Percentiles rank a stretch among this genome's conserved stretches.
Evolutionary conservation across 768 basidiomycete species (phyloP).

Genomic region (Mycena sanguinolenta): DNA sequence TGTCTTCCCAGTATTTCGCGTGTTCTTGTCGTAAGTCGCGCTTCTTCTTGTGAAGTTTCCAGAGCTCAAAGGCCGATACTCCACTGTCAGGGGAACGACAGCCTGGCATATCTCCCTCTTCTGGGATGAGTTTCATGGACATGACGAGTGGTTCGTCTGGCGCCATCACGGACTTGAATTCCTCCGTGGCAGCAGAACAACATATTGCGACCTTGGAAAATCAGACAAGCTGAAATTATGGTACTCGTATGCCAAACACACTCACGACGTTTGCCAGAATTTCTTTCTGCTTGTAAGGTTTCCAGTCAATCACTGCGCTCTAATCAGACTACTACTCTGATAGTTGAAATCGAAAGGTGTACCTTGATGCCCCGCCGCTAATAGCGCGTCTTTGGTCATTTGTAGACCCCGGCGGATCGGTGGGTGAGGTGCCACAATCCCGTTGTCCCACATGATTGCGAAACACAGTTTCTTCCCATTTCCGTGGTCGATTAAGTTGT

Average conservation of each 20-base stretch:
- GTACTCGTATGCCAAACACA: not conserved
- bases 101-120: conserved; percentile 62
- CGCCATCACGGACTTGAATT: conserved; percentile 55
- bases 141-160: conserved; percentile 68
- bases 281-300: conserved; percentile 65
- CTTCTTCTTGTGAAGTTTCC: conserved; percentile 73
- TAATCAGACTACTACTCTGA: not conserved
- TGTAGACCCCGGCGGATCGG: conserved; percentile 74
- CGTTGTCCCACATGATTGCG: conserved; percentile 78
- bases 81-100: conserved; percentile 60
- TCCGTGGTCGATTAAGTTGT: conserved; percentile 68
- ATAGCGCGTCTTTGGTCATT: conserved; percentile 66
- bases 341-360: conserved; percentile 20
- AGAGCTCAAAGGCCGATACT: conserved; percentile 70
- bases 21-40: conserved; percentile 66
- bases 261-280: conserved; percentile 60
- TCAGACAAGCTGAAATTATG: conserved; percentile 1
- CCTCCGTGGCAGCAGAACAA: conserved; percentile 61
- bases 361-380: conserved; percentile 77
- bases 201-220: conserved; percentile 55
- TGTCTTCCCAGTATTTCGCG: conserved; percentile 73
- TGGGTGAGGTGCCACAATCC: conserved; percentile 68
- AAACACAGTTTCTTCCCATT: conserved; percentile 66
- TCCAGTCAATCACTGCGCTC: conserved; percentile 76
- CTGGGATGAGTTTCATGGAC: conserved; percentile 55